A percentile compares a stretch with the other conserved stretches of the same genome.
Conservation (phyloP, 116 monocot species). For the Trichopus zeylanicus region DNA sequence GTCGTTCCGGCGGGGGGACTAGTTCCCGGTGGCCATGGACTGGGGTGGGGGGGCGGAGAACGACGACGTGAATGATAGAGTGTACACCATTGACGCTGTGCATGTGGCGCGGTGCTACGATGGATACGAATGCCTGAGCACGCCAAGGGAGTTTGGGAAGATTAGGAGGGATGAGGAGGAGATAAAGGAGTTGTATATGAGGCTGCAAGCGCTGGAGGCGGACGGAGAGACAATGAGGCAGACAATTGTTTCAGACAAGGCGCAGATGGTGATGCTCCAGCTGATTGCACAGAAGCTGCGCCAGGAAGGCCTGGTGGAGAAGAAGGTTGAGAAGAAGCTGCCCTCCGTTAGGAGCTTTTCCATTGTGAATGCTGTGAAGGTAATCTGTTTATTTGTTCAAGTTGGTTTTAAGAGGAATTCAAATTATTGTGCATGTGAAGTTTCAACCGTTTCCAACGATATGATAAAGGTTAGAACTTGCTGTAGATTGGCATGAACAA, state of each 20-base stretch:
- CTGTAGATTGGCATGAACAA: too few relatives aligned
- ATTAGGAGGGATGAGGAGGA: constrained; percentile 39
- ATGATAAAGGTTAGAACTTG: too few relatives aligned
- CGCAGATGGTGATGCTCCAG: constrained; percentile 52
- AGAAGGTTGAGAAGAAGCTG: constrained; percentile 15
- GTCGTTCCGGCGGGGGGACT: constrained; percentile 3
- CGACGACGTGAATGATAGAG: constrained; percentile 32
- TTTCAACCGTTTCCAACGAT: too few relatives aligned
- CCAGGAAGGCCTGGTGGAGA: constrained; percentile 42
- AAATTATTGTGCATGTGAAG: too few relatives aligned
- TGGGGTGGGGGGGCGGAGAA: background rate
- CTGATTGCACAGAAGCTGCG: constrained; percentile 72
- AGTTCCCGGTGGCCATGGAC: constrained; percentile 16
- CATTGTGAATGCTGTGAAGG: constrained; percentile 42
- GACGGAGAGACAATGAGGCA: constrained; percentile 83
- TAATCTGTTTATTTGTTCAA: constrained; percentile 7
- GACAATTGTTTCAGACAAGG: constrained; percentile 65
- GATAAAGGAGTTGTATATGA: constrained; percentile 57
- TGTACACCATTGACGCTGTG: constrained; percentile 62
- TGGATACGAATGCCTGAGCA: constrained; percentile 12
- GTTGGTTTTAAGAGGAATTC: too few relatives aligned
- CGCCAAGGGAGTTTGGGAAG: background rate
- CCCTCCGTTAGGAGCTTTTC: constrained; percentile 23
- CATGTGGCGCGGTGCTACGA: constrained; percentile 17
- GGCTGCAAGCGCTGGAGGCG: constrained; percentile 71